Conservation (phyloP, 768 basidiomycete genomes). For the Rhizopogon roseolus region DNA sequence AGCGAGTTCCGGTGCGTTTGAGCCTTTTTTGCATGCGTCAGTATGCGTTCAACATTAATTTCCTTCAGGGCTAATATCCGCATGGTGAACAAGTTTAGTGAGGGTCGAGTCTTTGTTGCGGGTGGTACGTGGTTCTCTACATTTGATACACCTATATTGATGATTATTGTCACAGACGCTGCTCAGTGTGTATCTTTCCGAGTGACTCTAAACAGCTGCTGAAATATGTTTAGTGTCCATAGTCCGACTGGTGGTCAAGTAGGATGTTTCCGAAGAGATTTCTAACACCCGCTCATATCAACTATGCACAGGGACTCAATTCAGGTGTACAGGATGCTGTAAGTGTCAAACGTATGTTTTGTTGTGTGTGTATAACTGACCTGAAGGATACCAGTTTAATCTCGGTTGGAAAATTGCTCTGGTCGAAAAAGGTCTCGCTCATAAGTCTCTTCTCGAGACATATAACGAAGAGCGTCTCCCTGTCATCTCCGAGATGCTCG, state of each 20-base stretch:
- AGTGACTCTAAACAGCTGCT: neutral
- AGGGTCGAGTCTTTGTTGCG: no score
- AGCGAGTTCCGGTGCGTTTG: conserved; percentile 6
- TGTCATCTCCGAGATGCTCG: conserved; percentile 8
- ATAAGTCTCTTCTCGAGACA: conserved; percentile 15
- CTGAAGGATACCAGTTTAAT: conserved; percentile 8
- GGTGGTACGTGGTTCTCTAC: neutral
- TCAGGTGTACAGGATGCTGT: conserved; percentile 29
- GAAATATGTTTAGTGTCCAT: neutral
- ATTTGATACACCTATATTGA: neutral
- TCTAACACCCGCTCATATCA: neutral
- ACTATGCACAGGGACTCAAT: conserved; percentile 22
- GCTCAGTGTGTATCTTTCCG: neutral
- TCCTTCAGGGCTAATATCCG: no score
- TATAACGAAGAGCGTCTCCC: conserved; percentile 23
- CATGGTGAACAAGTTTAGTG: no score
- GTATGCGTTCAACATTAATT: no score
- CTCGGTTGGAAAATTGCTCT: conserved; percentile 22
- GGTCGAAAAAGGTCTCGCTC: conserved; percentile 15
- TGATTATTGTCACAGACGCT: conserved; percentile 1
- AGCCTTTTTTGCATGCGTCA: neutral
- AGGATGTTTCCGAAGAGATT: no score
- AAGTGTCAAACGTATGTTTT: conserved; percentile 3
- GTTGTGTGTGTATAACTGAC: neutral
- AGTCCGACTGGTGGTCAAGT: conserved; percentile 10